Evolutionary conservation across 2,329 filamentous ascomycete genomes (phyloP), one percentile per base, ranked within the genome.

Genomic region (Arthrobotrys musiformis): DNA sequence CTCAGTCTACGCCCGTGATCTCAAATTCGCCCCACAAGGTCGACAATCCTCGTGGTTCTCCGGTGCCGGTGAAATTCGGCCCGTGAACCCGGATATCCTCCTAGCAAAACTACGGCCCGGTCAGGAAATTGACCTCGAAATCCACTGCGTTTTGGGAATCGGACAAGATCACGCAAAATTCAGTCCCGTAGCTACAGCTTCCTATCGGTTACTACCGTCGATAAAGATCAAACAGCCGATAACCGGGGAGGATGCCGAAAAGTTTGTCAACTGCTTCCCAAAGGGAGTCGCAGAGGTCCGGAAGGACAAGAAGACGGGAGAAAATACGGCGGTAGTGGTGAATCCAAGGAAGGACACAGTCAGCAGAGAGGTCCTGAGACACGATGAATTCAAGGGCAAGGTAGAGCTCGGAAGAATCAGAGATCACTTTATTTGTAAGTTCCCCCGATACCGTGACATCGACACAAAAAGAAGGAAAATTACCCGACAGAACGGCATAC

Each of bases 151-250:
- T 85, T 97, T 97, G 85, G 95, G 96, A 77, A 90, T 96, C 80
- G 95, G 95, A 56, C 90, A 91, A 79, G 95, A 99, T 84, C 95
- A 99, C 84, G 91, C 95, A 81, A 99, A 99, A 85, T 99, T 95
- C 86, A 97, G 93, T 0, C 95, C 95, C 54, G 95, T 98, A 37
- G 94, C 94, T 2, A 97, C 95, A 0, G 95, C 95, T 2, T 93
- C 92, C 24, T 99, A 99, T 86, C 90, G 95, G 60, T 88, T 99
- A 19, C 86, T 99, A 82, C 95, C 95, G 6, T 90, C 90, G 80
- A 98, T 99, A 84, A 88, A 88, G 79, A 98, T 99, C 82, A 86
- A 88, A 50, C 86, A 88, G 80, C 95, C 95, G 19, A 98, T 99
- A 77, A 83, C 97, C 2, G 95, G 94, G 48, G 86, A 87, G 44